Conservation (phyloP, 2,329 filamentous ascomycete species). For the Penicillium concentricum region DNA sequence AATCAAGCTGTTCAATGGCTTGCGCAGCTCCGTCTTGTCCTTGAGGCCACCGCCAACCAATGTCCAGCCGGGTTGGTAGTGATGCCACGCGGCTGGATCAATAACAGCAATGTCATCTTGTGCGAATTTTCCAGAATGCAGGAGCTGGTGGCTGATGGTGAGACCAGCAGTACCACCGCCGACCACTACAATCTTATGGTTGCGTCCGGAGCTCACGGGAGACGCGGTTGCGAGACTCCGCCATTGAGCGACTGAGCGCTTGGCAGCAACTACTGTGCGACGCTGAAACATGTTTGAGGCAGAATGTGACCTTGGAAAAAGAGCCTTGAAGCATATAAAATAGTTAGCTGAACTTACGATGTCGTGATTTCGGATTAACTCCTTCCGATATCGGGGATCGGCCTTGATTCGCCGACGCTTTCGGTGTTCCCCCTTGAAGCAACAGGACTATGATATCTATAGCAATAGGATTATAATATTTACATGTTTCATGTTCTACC, state of each 20-base stretch:
- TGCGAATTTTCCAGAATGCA: slow-evolving; percentile 57
- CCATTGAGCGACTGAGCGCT: slow-evolving; percentile 17
- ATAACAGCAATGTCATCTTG: slow-evolving; percentile 63
- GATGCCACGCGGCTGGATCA: slow-evolving; percentile 62
- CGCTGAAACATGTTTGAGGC: slow-evolving; percentile 29
- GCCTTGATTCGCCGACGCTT: not conserved
- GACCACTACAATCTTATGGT: slow-evolving; percentile 66
- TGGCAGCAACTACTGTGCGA: slow-evolving; percentile 23
- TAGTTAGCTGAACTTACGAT: not conserved
- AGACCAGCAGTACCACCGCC: slow-evolving; percentile 67
- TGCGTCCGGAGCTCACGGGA: slow-evolving; percentile 39
- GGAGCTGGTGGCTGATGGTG: slow-evolving; percentile 65
- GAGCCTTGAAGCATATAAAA: not conserved
- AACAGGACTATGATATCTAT: no score
- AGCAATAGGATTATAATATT: no score
- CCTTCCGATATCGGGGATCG: slow-evolving; percentile 6
- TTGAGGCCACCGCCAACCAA: slow-evolving; percentile 67
- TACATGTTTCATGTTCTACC: not conserved
- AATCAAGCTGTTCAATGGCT: slow-evolving; percentile 52
- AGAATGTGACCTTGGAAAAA: not conserved
- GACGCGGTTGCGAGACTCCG: slow-evolving; percentile 31
- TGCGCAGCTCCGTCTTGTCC: slow-evolving; percentile 58
- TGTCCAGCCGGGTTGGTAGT: slow-evolving; percentile 71
- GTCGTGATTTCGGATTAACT: slow-evolving; percentile 12
- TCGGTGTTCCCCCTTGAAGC: not conserved